These are phyloP conservation scores for Selenicereus undatus DNA, from an alignment of 148 eudicot species.

Conservation along the genomic window DNA sequence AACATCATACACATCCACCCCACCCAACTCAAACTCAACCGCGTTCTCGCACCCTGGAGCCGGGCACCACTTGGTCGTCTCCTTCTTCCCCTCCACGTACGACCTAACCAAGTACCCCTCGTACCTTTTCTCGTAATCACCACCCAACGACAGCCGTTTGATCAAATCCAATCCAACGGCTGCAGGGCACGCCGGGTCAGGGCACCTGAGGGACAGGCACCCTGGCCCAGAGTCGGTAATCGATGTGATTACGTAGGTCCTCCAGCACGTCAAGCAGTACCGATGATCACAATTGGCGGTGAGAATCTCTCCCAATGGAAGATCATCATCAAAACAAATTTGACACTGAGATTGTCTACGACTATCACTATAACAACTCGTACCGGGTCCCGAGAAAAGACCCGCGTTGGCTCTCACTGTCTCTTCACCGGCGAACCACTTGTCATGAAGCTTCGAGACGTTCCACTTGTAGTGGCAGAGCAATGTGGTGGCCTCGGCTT, in stretches of 20 bases:
- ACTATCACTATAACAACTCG: neutral
- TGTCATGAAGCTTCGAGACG: slow-evolving; percentile 45
- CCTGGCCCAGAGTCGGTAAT: slow-evolving; percentile 12
- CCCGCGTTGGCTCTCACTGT: slow-evolving; percentile 45
- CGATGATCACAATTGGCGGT: slow-evolving; percentile 58
- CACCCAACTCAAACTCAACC: slow-evolving; percentile 42
- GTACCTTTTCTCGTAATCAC: slow-evolving; percentile 39
- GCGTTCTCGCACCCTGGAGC: slow-evolving; percentile 69
- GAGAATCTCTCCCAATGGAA: slow-evolving; percentile 23
- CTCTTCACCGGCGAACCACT: slow-evolving; percentile 61
- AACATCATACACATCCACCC: slow-evolving; percentile 24
- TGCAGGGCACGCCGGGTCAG: slow-evolving; percentile 56
- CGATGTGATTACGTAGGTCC: slow-evolving; percentile 22
- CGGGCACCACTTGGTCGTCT: slow-evolving; percentile 77
- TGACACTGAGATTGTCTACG: slow-evolving; percentile 30
- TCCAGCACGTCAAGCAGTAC: slow-evolving; percentile 60
- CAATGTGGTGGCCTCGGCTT: neutral
- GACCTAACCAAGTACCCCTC: slow-evolving; percentile 48
- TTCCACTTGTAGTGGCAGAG: slow-evolving; percentile 55
- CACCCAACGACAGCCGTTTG: slow-evolving; percentile 26
- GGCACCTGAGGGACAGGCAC: slow-evolving; percentile 38
- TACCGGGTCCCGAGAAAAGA: neutral
- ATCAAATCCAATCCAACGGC: slow-evolving; percentile 54
- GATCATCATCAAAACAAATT: slow-evolving; percentile 53
- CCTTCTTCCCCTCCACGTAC: slow-evolving; percentile 53